Evolutionary conservation across 2,329 filamentous ascomycete genomes (phyloP), one percentile per base, ranked within the genome.

Genomic region (Bipolaris zeicola): DNA sequence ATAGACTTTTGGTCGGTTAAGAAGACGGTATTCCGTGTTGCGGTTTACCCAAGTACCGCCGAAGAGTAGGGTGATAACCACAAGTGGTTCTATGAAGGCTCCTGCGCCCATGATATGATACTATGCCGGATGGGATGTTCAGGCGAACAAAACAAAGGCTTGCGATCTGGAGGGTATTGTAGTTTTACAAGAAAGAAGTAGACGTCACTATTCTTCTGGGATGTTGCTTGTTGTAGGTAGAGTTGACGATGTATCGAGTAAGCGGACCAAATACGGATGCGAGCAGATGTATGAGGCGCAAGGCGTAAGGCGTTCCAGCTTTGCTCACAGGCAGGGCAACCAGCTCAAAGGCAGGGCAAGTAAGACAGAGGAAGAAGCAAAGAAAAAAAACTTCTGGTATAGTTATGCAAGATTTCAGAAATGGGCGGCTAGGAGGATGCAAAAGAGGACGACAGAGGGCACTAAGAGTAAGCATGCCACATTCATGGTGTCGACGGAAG

Each of bases 21-120:
- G 76, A 33, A 75, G 68, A 54, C 71, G 68, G 57, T 76, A 77
- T 11, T 72, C 64, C 51, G 67, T 74, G 57, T 82, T 79, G 38
- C 85, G 80, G 68, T 89, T 88, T 63, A 88, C 80, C 79, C 84
- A 84, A 14, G 85, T 86, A 24, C 86, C 86, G 53, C 83, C 83
- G 55, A 86, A 81, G 13, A 89, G 80, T 22, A 89, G 78, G 20
- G 80, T 78, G 50, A 87, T 76, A 31, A 89, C 85, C 2, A 86
- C 79, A 13, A 87, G 74, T n/a, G 86, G 86, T 65, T 89, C 86
- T 52, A 87, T 74, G 57, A 87, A 77, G 14, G 83, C 82, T 41
- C 85, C 85, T 42, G 79, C 77, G 34, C 83, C 84, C 83, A 85
- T 85, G 56, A 10, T 70, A 43, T 49, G 36, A 51, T 52, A 52